Conservation (phyloP, 2,329 filamentous ascomycete species). For the Pyricularia pennisetigena region DNA sequence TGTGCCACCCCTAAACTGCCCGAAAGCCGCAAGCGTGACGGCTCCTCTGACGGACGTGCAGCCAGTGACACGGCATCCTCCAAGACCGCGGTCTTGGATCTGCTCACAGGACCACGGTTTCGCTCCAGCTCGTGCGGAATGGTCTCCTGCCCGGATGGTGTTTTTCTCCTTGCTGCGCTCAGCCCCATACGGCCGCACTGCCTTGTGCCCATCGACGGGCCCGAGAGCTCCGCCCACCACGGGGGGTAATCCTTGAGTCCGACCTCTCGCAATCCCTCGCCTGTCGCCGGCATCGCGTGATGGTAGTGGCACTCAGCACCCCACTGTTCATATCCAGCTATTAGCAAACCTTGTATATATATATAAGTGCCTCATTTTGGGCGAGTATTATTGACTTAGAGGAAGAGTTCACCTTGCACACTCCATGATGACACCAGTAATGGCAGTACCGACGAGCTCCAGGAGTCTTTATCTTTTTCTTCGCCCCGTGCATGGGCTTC, state of each 20-base stretch:
- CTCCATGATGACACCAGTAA: slow-evolving; percentile 37
- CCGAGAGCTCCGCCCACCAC: slow-evolving; percentile 25
- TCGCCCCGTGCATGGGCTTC: slow-evolving; percentile 4
- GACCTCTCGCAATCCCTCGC: slow-evolving; percentile 27
- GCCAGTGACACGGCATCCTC: not conserved
- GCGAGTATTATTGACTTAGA: too few relatives aligned
- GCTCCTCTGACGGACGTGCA: not conserved
- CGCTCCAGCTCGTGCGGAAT: not conserved
- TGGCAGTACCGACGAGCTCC: slow-evolving; percentile 23
- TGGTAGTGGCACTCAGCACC: slow-evolving; percentile 29
- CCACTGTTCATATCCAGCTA: slow-evolving; percentile 16
- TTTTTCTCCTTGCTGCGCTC: not conserved
- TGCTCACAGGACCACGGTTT: not conserved
- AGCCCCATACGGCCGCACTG: not conserved
- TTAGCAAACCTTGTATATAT: too few relatives aligned
- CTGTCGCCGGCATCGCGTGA: slow-evolving; percentile 36
- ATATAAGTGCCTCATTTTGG: too few relatives aligned
- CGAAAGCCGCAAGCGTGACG: not conserved
- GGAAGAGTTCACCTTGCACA: slow-evolving; percentile 15
- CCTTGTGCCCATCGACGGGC: too few relatives aligned
- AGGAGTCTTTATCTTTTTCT: not conserved
- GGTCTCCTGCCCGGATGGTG: not conserved
- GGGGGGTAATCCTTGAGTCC: slow-evolving; percentile 30
- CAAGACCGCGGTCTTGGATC: not conserved
- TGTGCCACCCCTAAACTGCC: not conserved